These are phyloP conservation scores for Aspergillus homomorphus DNA, from an alignment of 495 filamentous ascomycete genomes.

Conservation along the genomic window DNA sequence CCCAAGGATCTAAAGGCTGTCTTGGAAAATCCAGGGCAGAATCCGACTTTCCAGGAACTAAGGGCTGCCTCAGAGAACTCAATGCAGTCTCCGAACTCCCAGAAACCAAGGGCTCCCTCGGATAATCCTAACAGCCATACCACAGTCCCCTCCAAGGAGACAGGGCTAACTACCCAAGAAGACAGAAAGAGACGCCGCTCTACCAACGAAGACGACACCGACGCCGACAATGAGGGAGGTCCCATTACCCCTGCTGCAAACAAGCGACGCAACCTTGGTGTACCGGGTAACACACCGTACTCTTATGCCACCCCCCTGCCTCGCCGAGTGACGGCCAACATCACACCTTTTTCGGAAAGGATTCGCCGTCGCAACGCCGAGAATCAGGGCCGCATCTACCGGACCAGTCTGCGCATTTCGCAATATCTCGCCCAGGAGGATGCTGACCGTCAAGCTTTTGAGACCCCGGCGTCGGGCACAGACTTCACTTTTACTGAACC, in stretches of 20 bases:
- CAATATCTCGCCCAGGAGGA: constrained; percentile 31
- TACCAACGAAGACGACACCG: constrained; percentile 9
- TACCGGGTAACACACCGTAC: constrained; percentile 22
- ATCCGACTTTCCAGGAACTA: background rate
- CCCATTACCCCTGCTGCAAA: constrained; percentile 13
- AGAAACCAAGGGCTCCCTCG: too few relatives aligned
- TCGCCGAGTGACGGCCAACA: constrained; percentile 16
- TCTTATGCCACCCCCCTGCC: constrained; percentile 14
- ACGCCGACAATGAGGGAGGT: background rate
- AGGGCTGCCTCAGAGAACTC: background rate
- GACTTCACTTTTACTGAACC: background rate
- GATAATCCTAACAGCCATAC: too few relatives aligned
- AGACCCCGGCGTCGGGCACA: background rate
- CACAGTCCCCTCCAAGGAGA: background rate
- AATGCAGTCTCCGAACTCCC: background rate
- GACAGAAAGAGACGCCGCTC: constrained; percentile 20
- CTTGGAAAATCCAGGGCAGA: background rate
- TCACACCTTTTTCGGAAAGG: constrained; percentile 28
- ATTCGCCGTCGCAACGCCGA: constrained; percentile 30
- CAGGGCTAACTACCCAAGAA: constrained; percentile 16
- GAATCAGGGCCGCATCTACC: constrained; percentile 29
- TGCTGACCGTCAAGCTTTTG: constrained; percentile 19
- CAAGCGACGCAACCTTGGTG: constrained; percentile 25
- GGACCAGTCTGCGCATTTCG: constrained; percentile 37
- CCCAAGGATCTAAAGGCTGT: constrained; percentile 2